Base-by-base conservation (phyloP, 1,284 basidiomycete species). In the Sporisorium iseilematis-ciliati region DNA sequence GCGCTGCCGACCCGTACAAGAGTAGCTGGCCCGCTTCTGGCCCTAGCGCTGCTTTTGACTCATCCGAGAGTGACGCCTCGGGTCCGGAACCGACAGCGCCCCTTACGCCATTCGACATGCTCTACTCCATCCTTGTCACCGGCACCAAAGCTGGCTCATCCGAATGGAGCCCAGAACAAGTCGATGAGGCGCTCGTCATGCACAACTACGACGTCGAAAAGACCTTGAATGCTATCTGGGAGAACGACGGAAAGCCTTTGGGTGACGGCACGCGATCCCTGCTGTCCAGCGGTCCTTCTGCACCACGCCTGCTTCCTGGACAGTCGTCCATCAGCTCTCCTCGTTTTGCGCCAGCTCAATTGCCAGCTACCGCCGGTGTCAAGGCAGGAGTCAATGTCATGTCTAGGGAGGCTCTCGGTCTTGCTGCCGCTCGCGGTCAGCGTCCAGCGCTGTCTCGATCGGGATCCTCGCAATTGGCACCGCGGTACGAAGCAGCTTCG, bases 91-190 rank as follows among this genome's bases (percentile, higher is more conserved):
- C 93, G 38, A 51, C 58, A 18, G 74, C 74, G 8, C 64, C 68
- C 10, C 96, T 98, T 93, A 96, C 95, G 1, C 96, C 96, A 0
- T 92, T 99, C 77, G 96, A 98, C 81, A 94, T 98, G 42, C 90
- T 99, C 21, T 91, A 90, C 80, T 95, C 93, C 38, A 93, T 99
- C 40, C 97, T 98, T 83, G 70, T 77, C 63, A 72, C 66, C 5
- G 71, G 76, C n/a, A 77, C 70, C 35, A 71, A 63, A 45, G 64
- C 60, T 14, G 79, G 75, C 12, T 65, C 69, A n/a, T 63, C 80
- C 10, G 64, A 73, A 48, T 82, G 81, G 81, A 92, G 94, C 0
- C 91, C 93, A 3, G 91, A 91, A 7, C 94, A 97, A 82, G 89
- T 98, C 4, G 96, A 98, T 85, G 94, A 97, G 68, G 95, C 95